A percentile compares a stretch with the other conserved stretches of the same genome.
Conservation (phyloP, 2,329 filamentous ascomycete genomes). For the Colletotrichum eleusines region DNA sequence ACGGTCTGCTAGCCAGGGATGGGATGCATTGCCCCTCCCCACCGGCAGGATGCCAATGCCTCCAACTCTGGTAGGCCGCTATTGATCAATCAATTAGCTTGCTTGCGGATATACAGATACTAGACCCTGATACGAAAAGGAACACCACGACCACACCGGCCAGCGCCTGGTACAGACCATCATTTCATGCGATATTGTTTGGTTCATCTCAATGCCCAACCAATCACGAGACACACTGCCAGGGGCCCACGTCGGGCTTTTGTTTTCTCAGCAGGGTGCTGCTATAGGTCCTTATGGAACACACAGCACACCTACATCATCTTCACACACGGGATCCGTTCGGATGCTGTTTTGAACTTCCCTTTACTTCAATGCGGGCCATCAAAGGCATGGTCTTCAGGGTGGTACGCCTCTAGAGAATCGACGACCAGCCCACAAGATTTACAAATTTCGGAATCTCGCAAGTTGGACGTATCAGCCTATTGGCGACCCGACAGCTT, state of each 20-base stretch:
- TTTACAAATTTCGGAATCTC: neutral
- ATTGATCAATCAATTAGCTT: constrained; percentile 4
- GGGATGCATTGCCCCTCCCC: constrained; percentile 23
- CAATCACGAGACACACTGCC: constrained; percentile 23
- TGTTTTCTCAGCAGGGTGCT: constrained; percentile 31
- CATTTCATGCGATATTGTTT: constrained; percentile 41
- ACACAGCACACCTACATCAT: constrained; percentile 23
- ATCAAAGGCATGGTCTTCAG: constrained; percentile 21
- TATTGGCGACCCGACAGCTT: constrained; percentile 8
- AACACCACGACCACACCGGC: constrained; percentile 8
- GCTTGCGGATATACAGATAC: neutral
- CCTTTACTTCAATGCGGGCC: constrained; percentile 18
- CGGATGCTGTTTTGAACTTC: constrained; percentile 22
- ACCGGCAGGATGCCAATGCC: constrained; percentile 13
- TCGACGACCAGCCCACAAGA: neutral
- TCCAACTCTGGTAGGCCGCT: constrained; percentile 3
- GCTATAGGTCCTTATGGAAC: constrained; percentile 15
- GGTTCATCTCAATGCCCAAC: constrained; percentile 21
- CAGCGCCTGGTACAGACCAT: constrained; percentile 32
- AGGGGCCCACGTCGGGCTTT: neutral
- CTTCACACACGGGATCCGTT: constrained; percentile 2
- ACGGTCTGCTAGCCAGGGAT: constrained; percentile 31
- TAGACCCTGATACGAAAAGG: constrained; percentile 21
- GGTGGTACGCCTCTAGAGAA: neutral
- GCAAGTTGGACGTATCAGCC: too few relatives aligned